These are phyloP conservation scores for Citrullus colocynthis DNA, from an alignment of 306 rosid genomes.

Conservation along the genomic window DNA sequence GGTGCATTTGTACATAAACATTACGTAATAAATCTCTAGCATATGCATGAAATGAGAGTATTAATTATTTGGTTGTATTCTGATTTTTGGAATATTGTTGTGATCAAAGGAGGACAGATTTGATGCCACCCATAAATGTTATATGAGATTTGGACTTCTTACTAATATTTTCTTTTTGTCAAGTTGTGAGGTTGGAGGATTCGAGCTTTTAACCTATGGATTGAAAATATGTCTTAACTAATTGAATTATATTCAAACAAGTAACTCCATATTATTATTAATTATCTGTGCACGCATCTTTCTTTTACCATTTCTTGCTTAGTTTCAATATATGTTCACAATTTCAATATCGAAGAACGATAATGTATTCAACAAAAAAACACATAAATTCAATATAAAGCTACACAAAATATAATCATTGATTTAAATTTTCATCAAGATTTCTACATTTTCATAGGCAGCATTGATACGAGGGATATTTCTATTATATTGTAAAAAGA, in stretches of 20 bases:
- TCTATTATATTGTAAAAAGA: too few relatives aligned
- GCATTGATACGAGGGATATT: too few relatives aligned
- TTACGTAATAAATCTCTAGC: neutral
- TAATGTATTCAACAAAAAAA: neutral
- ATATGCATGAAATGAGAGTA: neutral
- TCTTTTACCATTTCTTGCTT: neutral
- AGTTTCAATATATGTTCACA: neutral
- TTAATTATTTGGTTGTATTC: neutral
- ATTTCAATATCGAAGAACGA: neutral
- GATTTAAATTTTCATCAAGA: too few relatives aligned
- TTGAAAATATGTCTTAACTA: too few relatives aligned
- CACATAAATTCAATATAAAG: neutral
- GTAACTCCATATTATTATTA: too few relatives aligned
- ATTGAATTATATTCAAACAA: too few relatives aligned
- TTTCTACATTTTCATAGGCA: too few relatives aligned
- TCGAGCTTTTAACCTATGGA: too few relatives aligned
- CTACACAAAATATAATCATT: neutral
- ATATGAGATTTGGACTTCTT: neutral
- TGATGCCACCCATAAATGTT: neutral
- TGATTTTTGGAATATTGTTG: neutral
- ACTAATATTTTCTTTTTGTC: neutral
- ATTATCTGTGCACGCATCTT: too few relatives aligned
- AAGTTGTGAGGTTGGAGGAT: too few relatives aligned
- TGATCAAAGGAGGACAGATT: neutral
- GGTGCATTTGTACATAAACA: neutral